Percentiles rank a stretch among this genome's conserved stretches.
These are phyloP conservation scores for Sphagnum contortum DNA, from an alignment of 225 moss, liverwort and hornwort species.

Conservation along the genomic window DNA sequence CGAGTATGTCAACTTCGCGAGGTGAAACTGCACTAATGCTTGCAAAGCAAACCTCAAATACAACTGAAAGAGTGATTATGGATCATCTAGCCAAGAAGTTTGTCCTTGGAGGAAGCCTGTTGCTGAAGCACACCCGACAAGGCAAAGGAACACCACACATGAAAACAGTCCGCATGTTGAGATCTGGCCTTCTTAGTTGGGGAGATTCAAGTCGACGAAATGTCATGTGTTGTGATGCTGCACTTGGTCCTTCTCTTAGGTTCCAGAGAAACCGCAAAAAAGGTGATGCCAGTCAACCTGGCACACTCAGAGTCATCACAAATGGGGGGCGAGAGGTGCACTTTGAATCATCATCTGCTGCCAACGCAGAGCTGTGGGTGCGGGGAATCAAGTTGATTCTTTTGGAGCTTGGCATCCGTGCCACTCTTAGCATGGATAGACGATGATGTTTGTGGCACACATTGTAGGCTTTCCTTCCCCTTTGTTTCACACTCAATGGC, in stretches of 20 bases:
- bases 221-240: slow-evolving; percentile 25
- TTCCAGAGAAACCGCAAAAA: slow-evolving; percentile 31
- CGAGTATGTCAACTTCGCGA: slow-evolving; percentile 17
- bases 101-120: slow-evolving; percentile 18
- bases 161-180: slow-evolving; percentile 26
- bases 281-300: slow-evolving; percentile 21
- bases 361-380: slow-evolving; percentile 41
- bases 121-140: slow-evolving; percentile 31
- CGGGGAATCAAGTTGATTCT: slow-evolving; percentile 37
- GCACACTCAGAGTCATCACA: slow-evolving; percentile 25
- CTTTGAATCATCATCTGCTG: slow-evolving; percentile 25
- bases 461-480: too few species aligned
- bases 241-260: slow-evolving; percentile 19
- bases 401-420: slow-evolving; percentile 1
- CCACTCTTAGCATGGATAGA: too few species aligned
- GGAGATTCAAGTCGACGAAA: slow-evolving; percentile 33
- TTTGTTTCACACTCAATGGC: too few species aligned
- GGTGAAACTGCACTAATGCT: slow-evolving; percentile 34
- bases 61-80: slow-evolving; percentile 35
- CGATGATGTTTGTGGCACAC: too few species aligned
- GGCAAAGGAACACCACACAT: slow-evolving; percentile 35
- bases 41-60: slow-evolving; percentile 39
- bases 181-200: slow-evolving; percentile 37
- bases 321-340: slow-evolving; percentile 32
- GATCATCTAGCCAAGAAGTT: slow-evolving; percentile 34